Evolutionary conservation across 2,329 filamentous ascomycete genomes (phyloP).

Genomic region (Pestalotiopsis fici): DNA sequence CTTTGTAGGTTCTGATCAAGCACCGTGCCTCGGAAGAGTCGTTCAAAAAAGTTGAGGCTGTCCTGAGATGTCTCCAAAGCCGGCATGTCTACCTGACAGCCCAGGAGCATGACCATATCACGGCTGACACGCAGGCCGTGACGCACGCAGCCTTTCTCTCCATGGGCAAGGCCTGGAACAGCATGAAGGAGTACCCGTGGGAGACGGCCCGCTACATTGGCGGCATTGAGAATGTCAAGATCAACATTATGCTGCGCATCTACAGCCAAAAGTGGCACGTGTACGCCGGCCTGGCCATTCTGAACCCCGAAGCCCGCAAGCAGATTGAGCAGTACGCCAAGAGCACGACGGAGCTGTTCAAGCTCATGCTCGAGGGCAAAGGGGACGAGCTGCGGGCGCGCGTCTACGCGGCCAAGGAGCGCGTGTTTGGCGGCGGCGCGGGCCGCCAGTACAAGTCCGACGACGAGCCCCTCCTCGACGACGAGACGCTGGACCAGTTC

Average conservation of each 20-base stretch:
- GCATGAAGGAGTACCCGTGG: conserved; percentile 95
- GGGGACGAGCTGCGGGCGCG: conserved; percentile 71
- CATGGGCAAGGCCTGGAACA: conserved; percentile 98
- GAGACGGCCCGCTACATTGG: conserved; percentile 93
- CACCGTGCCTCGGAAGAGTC: conserved; percentile 81
- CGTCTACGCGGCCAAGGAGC: conserved; percentile 65
- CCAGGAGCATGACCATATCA: conserved; percentile 91
- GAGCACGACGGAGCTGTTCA: conserved; percentile 91
- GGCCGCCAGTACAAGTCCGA: conserved; percentile 62
- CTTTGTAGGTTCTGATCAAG: conserved; percentile 72
- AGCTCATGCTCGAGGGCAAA: conserved; percentile 91
- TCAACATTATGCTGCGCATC: conserved; percentile 96
- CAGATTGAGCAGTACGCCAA: conserved; percentile 95
- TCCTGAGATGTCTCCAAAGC: conserved; percentile 81
- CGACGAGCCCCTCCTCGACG: conserved; percentile 71
- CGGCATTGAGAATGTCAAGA: conserved; percentile 98
- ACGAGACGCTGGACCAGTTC: conserved; percentile 86
- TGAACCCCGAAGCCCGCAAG: conserved; percentile 88
- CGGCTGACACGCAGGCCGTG: conserved; percentile 95
- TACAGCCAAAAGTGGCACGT: conserved; percentile 99
- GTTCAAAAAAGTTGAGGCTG: conserved; percentile 75
- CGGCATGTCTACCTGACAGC: conserved; percentile 88
- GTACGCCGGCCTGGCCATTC: conserved; percentile 93
- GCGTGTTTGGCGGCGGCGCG: conserved; percentile 75
- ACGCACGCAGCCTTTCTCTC: conserved; percentile 95